phyloP scores from a whole-genome alignment of 108 stramenopile species.

The Discostella stelligeroides region DNA sequence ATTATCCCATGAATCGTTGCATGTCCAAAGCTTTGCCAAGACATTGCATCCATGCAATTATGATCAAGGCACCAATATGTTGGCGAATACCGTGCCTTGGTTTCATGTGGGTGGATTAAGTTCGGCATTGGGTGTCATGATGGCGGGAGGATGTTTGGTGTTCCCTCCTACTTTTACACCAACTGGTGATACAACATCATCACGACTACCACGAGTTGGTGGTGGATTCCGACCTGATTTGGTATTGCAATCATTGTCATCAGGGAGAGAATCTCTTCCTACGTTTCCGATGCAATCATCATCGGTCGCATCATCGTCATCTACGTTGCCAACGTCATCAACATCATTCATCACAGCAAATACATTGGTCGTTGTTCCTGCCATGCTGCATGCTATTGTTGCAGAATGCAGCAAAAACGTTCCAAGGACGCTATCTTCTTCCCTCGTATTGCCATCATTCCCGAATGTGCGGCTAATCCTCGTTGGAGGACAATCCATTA shows the following conservation, averaged over 20 bases:
- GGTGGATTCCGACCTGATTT: constrained; percentile 38
- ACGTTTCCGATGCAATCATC: neutral
- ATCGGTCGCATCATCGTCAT: neutral
- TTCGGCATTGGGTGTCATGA: constrained; percentile 72
- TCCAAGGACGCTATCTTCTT: neutral
- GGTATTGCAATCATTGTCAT: constrained; percentile 32
- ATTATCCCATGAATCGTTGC: constrained; percentile 72
- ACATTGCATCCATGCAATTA: constrained; percentile 62
- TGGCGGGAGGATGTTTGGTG: constrained; percentile 77
- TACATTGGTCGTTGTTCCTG: constrained; percentile 91
- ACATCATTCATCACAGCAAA: constrained; percentile 47
- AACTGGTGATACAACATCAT: neutral
- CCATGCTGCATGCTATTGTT: constrained; percentile 81
- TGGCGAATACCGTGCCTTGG: constrained; percentile 88
- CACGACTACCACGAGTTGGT: neutral
- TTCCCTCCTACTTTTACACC: too few relatives aligned
- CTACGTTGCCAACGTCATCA: too few relatives aligned
- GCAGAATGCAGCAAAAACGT: constrained; percentile 1
- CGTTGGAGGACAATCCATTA: constrained; percentile 86
- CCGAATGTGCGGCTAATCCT: constrained; percentile 69
- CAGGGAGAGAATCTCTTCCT: too few relatives aligned
- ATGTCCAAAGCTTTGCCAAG: constrained; percentile 76
- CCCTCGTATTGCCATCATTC: neutral
- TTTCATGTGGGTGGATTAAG: constrained; percentile 93
- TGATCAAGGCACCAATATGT: constrained; percentile 50